Percentiles rank a stretch among this genome's conserved stretches.
Conservation (phyloP, 805 yeast species). For the Starmerella geochares region DNA sequence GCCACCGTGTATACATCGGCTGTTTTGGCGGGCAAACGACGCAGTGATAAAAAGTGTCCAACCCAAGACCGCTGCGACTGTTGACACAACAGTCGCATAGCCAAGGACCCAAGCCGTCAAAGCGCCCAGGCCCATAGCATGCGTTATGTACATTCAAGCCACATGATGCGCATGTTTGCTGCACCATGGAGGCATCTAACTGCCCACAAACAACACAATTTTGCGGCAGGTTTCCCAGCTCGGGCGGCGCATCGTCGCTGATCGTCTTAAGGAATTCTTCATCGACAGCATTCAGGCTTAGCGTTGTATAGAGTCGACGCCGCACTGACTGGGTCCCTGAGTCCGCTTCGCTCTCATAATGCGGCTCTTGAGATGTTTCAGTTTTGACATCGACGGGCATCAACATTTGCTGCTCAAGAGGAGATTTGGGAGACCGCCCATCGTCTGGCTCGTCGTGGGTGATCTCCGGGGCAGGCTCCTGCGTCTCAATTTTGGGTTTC, state of each 20-base stretch:
- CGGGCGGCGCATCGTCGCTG: conserved; percentile 7
- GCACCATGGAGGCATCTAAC: conserved; percentile 19
- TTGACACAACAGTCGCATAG: conserved; percentile 54
- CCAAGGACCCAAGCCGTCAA: conserved; percentile 31
- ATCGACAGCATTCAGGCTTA: conserved; percentile 9
- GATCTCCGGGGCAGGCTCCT: background rate
- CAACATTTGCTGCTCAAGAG: background rate
- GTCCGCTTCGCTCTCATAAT: conserved; percentile 1
- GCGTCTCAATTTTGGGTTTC: conserved; percentile 13
- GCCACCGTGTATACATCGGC: conserved; percentile 20
- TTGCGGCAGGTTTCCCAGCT: background rate
- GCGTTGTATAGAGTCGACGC: background rate
- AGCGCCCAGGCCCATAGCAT: conserved; percentile 20
- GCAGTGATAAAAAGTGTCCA: conserved; percentile 32
- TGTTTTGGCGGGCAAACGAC: conserved; percentile 17
- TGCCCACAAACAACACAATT: conserved; percentile 22
- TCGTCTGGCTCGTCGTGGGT: background rate
- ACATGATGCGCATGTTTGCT: conserved; percentile 17
- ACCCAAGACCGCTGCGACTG: conserved; percentile 43
- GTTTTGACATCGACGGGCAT: background rate
- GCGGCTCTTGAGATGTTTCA: background rate
- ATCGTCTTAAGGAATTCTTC: conserved; percentile 4
- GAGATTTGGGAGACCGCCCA: background rate
- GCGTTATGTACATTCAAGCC: conserved; percentile 20
- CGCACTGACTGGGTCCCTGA: background rate